These are phyloP conservation scores for Pseudomicrostroma phylloplanum DNA, from an alignment of 1,284 basidiomycete genomes.

Conservation along the genomic window DNA sequence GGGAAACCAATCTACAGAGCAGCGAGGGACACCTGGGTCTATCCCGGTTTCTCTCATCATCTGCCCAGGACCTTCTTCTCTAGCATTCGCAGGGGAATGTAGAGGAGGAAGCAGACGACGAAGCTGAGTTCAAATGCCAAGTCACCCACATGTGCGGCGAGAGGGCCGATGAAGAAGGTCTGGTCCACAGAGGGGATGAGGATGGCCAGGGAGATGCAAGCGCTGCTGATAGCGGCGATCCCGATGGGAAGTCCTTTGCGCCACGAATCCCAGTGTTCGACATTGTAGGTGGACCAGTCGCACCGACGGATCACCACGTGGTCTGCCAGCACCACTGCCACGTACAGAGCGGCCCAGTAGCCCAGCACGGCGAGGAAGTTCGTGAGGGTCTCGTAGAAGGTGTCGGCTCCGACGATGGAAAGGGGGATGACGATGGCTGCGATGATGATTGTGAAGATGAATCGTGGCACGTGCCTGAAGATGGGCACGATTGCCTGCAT, in stretches of 20 bases:
- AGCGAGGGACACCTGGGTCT: no score
- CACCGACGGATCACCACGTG: constrained; percentile 59
- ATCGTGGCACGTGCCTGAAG: constrained; percentile 68
- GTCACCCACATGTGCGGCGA: constrained; percentile 44
- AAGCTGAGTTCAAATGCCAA: constrained; percentile 52
- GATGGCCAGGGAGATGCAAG: constrained; percentile 36
- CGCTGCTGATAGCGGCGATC: constrained; percentile 53
- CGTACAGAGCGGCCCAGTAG: constrained; percentile 64
- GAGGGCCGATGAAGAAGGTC: constrained; percentile 43
- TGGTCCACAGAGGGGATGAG: constrained; percentile 49
- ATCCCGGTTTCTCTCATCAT: constrained; percentile 1
- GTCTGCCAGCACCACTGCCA: constrained; percentile 60
- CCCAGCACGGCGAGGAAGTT: constrained; percentile 59
- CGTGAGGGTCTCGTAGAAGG: constrained; percentile 60
- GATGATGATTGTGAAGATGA: constrained; percentile 73
- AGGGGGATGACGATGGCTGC: constrained; percentile 67
- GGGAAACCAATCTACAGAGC: no score
- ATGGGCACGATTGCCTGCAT: constrained; percentile 54
- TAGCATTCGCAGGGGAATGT: constrained; percentile 37
- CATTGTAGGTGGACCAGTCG: constrained; percentile 56
- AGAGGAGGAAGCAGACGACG: constrained; percentile 40
- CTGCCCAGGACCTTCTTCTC: constrained; percentile 38
- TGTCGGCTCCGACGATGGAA: constrained; percentile 61
- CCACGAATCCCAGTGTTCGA: constrained; percentile 59
- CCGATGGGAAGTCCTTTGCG: constrained; percentile 57